Conservation (phyloP, 1,284 basidiomycete genomes). For the Filobasidium uniguttulatum region DNA sequence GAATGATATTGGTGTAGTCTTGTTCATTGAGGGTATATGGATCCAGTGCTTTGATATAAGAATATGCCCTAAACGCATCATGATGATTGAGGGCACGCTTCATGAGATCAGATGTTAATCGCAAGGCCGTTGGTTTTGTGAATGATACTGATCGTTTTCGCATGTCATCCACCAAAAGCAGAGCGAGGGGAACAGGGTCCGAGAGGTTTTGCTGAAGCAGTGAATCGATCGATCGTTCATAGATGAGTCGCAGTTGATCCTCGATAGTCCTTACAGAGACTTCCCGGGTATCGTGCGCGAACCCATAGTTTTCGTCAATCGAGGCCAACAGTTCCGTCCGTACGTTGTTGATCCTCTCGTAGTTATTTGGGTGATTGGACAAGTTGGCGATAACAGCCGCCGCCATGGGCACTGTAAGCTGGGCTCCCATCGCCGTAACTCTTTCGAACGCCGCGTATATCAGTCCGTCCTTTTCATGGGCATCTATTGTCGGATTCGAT, state of each 20-base stretch:
- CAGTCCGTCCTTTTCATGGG: background rate
- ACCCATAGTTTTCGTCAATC: background rate
- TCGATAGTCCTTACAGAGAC: too few species aligned
- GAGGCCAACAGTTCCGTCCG: background rate
- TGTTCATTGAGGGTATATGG: slow-evolving; percentile 43
- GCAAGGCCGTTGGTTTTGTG: slow-evolving; percentile 40
- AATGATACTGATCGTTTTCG: slow-evolving; percentile 30
- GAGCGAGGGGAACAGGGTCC: slow-evolving; percentile 27
- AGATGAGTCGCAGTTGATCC: too few species aligned
- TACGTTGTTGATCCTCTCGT: background rate
- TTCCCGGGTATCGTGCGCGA: background rate
- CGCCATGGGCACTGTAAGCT: background rate
- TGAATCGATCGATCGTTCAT: too few species aligned
- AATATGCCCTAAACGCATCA: slow-evolving; percentile 52
- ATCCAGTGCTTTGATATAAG: slow-evolving; percentile 35
- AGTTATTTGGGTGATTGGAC: too few species aligned
- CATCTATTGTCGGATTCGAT: background rate
- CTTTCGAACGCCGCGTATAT: background rate
- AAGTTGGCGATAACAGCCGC: background rate
- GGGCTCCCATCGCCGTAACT: background rate
- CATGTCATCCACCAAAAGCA: slow-evolving; percentile 48
- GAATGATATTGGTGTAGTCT: slow-evolving; percentile 50
- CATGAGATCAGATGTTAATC: slow-evolving; percentile 50
- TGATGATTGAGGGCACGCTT: slow-evolving; percentile 42
- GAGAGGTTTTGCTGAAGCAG: too few species aligned